A percentile compares a stretch with the other conserved stretches of the same genome.
phyloP scores from a whole-genome alignment of 306 rosid species.

The Boehmeria nivea region DNA sequence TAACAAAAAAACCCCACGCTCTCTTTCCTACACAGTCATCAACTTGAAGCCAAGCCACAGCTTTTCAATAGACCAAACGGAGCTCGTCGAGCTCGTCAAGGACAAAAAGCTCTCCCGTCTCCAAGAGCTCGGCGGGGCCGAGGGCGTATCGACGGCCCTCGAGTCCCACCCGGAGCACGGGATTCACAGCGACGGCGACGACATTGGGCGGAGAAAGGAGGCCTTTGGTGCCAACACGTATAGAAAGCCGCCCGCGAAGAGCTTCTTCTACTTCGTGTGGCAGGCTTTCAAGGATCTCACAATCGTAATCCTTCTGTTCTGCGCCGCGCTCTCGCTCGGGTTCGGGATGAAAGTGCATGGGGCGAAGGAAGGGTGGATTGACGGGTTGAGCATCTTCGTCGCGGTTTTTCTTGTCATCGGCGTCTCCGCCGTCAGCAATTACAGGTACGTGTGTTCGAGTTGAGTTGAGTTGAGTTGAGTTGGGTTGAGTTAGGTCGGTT shows the following conservation, averaged over 20 bases:
- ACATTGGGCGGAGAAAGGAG: constrained; percentile 2
- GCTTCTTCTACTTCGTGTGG: constrained; percentile 25
- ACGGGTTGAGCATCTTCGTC: constrained; percentile 30
- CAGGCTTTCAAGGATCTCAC: constrained; percentile 38
- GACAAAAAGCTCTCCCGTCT: constrained; percentile 27
- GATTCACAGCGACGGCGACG: constrained; percentile 17
- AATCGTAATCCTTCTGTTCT: constrained; percentile 28
- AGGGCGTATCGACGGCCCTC: constrained; percentile 26
- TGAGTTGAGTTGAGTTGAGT: no score
- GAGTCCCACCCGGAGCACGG: constrained; percentile 20
- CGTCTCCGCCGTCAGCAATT: constrained; percentile 31
- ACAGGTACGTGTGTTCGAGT: not conserved
- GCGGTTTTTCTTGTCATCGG: constrained; percentile 31
- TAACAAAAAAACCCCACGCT: not conserved
- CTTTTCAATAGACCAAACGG: constrained; percentile 20
- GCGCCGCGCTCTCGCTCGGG: constrained; percentile 41
- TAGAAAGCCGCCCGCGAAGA: constrained; percentile 18
- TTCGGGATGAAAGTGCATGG: constrained; percentile 35
- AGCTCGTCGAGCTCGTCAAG: constrained; percentile 27
- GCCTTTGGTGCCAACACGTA: constrained; percentile 38
- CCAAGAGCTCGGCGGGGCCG: constrained; percentile 26
- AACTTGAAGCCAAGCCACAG: not conserved
- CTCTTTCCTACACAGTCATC: constrained; percentile 23
- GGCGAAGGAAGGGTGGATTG: constrained; percentile 35
- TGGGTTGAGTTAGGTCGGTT: no score